Conservation (phyloP, 2,329 filamentous ascomycete species). For the Aspergillus cejpii region DNA sequence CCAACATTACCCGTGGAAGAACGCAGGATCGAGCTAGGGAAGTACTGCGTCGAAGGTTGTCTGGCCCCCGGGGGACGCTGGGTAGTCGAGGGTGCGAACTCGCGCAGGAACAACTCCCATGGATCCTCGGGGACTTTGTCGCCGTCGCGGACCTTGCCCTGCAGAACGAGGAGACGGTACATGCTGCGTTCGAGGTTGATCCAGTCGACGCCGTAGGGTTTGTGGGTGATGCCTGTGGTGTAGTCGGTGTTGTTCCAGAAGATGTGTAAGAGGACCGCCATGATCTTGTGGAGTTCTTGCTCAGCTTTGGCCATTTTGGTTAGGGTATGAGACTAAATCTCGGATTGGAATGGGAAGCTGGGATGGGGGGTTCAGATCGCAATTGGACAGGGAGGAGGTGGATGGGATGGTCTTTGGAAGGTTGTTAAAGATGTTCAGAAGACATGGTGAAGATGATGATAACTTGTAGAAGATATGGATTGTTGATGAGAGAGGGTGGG, state of each 20-base stretch:
- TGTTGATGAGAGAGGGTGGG: neutral
- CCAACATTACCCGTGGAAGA: neutral
- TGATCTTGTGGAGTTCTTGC: slow-evolving; percentile 3
- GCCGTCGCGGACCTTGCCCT: slow-evolving; percentile 1
- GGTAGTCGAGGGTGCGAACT: slow-evolving; percentile 4
- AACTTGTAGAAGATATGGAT: neutral
- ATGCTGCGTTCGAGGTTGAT: slow-evolving; percentile 1
- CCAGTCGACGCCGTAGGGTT: slow-evolving; percentile 7
- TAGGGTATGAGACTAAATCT: neutral
- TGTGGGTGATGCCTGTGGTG: slow-evolving; percentile 4
- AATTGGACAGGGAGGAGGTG: neutral
- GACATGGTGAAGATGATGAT: neutral
- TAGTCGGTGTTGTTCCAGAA: slow-evolving; percentile 3
- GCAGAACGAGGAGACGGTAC: slow-evolving; percentile 9
- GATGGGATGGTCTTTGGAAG: neutral
- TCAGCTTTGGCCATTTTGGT: slow-evolving; percentile 7
- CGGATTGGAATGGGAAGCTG: too few species aligned
- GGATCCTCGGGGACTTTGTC: slow-evolving; percentile 4
- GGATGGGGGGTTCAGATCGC: too few species aligned
- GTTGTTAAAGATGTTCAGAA: neutral
- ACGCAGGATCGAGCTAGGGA: slow-evolving; percentile 2
- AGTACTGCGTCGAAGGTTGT: neutral
- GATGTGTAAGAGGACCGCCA: slow-evolving; percentile 1
- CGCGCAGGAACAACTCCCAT: slow-evolving; percentile 7
- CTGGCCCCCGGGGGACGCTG: neutral